phyloP scores from a whole-genome alignment of 148 eudicot genomes.

The Rhododendron vialii region DNA sequence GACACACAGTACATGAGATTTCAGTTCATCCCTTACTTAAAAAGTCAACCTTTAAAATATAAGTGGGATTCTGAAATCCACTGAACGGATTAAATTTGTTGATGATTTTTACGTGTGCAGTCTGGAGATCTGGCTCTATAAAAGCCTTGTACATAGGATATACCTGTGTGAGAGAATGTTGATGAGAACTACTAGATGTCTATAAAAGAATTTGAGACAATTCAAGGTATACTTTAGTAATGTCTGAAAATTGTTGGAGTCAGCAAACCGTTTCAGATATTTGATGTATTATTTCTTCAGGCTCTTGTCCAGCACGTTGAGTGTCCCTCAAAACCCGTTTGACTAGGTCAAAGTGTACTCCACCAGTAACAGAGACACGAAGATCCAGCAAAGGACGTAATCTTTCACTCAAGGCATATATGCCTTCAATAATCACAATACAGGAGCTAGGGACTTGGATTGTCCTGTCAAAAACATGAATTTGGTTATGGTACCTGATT shows the following conservation, averaged over 20 bases:
- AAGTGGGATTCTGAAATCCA: slow-evolving; percentile 93
- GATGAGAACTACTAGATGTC: slow-evolving; percentile 11
- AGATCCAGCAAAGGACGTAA: slow-evolving; percentile 87
- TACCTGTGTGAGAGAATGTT: slow-evolving; percentile 45
- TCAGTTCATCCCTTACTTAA: background rate
- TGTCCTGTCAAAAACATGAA: slow-evolving; percentile 49
- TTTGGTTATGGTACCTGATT: slow-evolving; percentile 1
- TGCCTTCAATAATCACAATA: slow-evolving; percentile 87
- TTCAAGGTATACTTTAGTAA: background rate
- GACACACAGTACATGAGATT: background rate
- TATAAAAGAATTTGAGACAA: background rate
- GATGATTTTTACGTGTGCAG: slow-evolving; percentile 85
- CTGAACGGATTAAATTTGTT: slow-evolving; percentile 90
- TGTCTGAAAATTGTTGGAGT: background rate
- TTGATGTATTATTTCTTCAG: slow-evolving; percentile 97
- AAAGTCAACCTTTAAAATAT: slow-evolving; percentile 72
- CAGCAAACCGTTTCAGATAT: slow-evolving; percentile 80
- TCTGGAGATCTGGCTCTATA: slow-evolving; percentile 90
- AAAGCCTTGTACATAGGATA: slow-evolving; percentile 99
- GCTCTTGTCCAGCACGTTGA: slow-evolving; percentile 98
- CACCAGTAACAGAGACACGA: slow-evolving; percentile 97
- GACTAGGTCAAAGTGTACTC: slow-evolving; percentile 94
- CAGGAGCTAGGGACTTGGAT: slow-evolving; percentile 80
- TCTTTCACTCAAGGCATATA: slow-evolving; percentile 91
- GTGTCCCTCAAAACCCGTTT: slow-evolving; percentile 94